Conservation (phyloP, 306 rosid species). For the Quillaja saponaria region DNA sequence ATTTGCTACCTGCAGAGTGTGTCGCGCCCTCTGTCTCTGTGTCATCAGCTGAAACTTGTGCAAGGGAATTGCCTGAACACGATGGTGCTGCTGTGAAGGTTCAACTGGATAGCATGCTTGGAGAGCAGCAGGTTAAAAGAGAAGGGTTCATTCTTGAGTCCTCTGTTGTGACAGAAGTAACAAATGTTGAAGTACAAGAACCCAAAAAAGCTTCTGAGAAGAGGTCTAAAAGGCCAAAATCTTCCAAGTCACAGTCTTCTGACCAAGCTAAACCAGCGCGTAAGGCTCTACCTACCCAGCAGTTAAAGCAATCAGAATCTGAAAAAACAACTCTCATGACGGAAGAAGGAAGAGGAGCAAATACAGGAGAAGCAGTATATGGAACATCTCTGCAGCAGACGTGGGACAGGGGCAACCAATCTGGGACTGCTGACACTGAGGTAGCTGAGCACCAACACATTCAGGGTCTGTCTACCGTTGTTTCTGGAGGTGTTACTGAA, state of each 20-base stretch:
- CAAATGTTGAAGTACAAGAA: slow-evolving; percentile 56
- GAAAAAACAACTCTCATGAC: slow-evolving; percentile 39
- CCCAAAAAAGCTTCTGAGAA: slow-evolving; percentile 73
- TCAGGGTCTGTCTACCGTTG: slow-evolving; percentile 30
- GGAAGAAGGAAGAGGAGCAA: slow-evolving; percentile 38
- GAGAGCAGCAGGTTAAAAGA: slow-evolving; percentile 44
- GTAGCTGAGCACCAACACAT: slow-evolving; percentile 40
- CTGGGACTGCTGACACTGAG: slow-evolving; percentile 16
- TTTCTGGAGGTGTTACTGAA: slow-evolving; percentile 38
- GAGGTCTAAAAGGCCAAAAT: slow-evolving; percentile 78
- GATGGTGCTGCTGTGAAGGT: slow-evolving; percentile 30
- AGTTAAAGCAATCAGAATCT: slow-evolving; percentile 52
- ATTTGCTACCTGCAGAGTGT: slow-evolving; percentile 32
- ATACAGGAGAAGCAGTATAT: slow-evolving; percentile 33
- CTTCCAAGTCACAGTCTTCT: slow-evolving; percentile 59
- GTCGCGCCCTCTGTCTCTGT: slow-evolving; percentile 31
- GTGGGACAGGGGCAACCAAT: slow-evolving; percentile 33
- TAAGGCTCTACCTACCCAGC: slow-evolving; percentile 43
- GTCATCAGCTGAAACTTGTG: slow-evolving; percentile 33
- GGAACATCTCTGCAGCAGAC: slow-evolving; percentile 37
- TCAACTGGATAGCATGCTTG: slow-evolving; percentile 37
- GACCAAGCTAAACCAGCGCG: slow-evolving; percentile 59
- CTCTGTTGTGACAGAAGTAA: slow-evolving; percentile 34
- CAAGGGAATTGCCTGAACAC: slow-evolving; percentile 27
- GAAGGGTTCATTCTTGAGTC: slow-evolving; percentile 38